A percentile compares a stretch with the other conserved stretches of the same genome.
These are phyloP conservation scores for Caloboletus inedulis DNA, from an alignment of 1,284 basidiomycete genomes.

Conservation along the genomic window DNA sequence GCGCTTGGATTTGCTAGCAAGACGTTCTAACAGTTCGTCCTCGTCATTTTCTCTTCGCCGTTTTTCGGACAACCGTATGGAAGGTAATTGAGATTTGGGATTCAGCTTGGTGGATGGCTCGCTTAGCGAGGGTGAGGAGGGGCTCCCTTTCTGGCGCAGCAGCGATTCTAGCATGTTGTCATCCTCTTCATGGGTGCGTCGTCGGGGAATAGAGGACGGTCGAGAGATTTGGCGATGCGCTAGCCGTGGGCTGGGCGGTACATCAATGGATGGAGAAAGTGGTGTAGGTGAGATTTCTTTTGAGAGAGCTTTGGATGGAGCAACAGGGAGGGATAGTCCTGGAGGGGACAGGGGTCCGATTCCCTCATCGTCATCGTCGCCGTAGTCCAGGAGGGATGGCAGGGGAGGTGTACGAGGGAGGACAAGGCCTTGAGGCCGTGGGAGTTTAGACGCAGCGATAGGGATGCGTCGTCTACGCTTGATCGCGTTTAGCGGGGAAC, in stretches of 20 bases:
- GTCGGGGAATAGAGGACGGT: constrained; percentile 39
- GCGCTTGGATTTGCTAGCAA: constrained; percentile 56
- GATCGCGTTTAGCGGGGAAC: constrained; percentile 38
- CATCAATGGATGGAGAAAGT: constrained; percentile 28
- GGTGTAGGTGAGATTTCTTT: constrained; percentile 18
- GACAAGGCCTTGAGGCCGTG: constrained; percentile 38
- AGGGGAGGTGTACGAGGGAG: constrained; percentile 49
- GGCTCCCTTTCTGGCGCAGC: constrained; percentile 40
- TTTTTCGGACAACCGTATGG: constrained; percentile 62
- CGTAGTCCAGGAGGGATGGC: constrained; percentile 67
- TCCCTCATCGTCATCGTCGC: constrained; percentile 50
- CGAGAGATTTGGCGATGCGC: constrained; percentile 41
- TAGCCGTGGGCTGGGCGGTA: constrained; percentile 40
- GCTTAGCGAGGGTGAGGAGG: constrained; percentile 44
- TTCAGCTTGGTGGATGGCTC: constrained; percentile 34
- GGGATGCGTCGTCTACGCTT: constrained; percentile 59
- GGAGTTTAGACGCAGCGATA: constrained; percentile 36
- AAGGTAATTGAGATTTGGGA: constrained; percentile 31
- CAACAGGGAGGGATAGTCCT: constrained; percentile 8
- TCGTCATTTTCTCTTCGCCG: constrained; percentile 73
- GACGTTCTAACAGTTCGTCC: constrained; percentile 55
- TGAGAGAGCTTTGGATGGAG: constrained; percentile 8
- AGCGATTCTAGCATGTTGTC: constrained; percentile 55
- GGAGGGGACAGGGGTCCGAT: constrained; percentile 21
- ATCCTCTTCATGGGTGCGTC: constrained; percentile 39